Conservation (phyloP, 768 basidiomycete genomes). For the Psilocybe subaeruginosa region DNA sequence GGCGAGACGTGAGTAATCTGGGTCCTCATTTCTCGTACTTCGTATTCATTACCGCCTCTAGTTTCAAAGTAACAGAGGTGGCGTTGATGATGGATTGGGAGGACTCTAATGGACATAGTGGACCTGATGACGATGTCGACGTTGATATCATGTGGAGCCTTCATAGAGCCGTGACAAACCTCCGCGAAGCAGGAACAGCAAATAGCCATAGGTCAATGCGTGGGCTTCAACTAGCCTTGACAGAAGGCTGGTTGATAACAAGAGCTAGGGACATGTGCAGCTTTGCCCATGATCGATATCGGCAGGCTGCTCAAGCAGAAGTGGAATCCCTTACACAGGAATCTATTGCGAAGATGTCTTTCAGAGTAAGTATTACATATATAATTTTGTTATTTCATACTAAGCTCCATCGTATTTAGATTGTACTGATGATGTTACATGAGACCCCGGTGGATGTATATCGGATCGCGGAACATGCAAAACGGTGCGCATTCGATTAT, state of each 20-base stretch:
- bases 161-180: conserved; percentile 50
- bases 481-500: conserved; percentile 40
- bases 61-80: conserved; percentile 76
- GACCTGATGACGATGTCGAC: conserved; percentile 56
- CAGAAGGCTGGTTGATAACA: conserved; percentile 77
- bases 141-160: conserved; percentile 53
- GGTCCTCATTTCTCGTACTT: neutral
- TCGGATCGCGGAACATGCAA: conserved; percentile 71
- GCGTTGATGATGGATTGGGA: conserved; percentile 77
- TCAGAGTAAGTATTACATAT: conserved; percentile 46
- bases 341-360: conserved; percentile 66
- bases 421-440: conserved; percentile 72
- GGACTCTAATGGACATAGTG: conserved; percentile 54
- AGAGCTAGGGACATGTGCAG: conserved; percentile 77
- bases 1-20: conserved; percentile 59
- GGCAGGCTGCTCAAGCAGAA: conserved; percentile 71
- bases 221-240: conserved; percentile 65
- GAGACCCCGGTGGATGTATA: conserved; percentile 65
- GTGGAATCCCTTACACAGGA: conserved; percentile 51
- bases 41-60: conserved; percentile 23
- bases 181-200: conserved; percentile 44
- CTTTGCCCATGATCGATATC: conserved; percentile 75
- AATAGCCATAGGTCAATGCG: conserved; percentile 63
- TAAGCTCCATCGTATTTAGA: conserved; percentile 39
- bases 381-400: neutral